Percentiles rank a stretch among this genome's conserved stretches.
Evolutionary conservation across 768 basidiomycete species (phyloP).

Genomic region (Hirschioporus abietinus): DNA sequence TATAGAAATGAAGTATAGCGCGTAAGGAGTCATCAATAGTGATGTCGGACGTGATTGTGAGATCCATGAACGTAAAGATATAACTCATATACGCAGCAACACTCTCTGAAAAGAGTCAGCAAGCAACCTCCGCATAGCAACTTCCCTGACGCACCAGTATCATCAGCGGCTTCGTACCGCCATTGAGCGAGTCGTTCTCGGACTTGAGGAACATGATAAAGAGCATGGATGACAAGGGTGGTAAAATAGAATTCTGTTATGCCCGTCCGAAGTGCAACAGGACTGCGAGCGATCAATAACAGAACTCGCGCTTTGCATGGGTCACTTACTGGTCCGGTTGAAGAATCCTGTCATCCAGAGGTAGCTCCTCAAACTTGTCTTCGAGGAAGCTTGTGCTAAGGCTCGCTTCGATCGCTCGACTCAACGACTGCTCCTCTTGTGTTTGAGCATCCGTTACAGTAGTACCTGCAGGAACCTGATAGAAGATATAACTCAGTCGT

Average conservation of each 20-base stretch:
- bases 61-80: conserved; percentile 65
- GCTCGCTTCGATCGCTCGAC: conserved; percentile 69
- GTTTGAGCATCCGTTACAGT: conserved; percentile 25
- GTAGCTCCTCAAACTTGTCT: conserved; percentile 46
- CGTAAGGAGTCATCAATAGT: conserved; percentile 46
- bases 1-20: conserved; percentile 25
- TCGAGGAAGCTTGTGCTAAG: conserved; percentile 42
- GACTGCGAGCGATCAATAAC: conserved; percentile 36
- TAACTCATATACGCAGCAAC: conserved; percentile 56
- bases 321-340: conserved; percentile 51
- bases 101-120: conserved; percentile 28
- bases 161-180: conserved; percentile 19
- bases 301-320: neutral
- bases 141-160: conserved; percentile 20
- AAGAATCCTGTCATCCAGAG: conserved; percentile 47
- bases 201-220: conserved; percentile 71
- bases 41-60: conserved; percentile 53
- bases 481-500: conserved; percentile 6
- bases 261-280: conserved; percentile 63
- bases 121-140: conserved; percentile 31
- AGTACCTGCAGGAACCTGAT: conserved; percentile 28
- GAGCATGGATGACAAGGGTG: conserved; percentile 55
- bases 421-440: conserved; percentile 57
- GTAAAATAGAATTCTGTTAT: conserved; percentile 48
- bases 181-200: conserved; percentile 37